These are phyloP conservation scores for Amanita muscaria DNA, from an alignment of 768 basidiomycete species.

Conservation along the genomic window DNA sequence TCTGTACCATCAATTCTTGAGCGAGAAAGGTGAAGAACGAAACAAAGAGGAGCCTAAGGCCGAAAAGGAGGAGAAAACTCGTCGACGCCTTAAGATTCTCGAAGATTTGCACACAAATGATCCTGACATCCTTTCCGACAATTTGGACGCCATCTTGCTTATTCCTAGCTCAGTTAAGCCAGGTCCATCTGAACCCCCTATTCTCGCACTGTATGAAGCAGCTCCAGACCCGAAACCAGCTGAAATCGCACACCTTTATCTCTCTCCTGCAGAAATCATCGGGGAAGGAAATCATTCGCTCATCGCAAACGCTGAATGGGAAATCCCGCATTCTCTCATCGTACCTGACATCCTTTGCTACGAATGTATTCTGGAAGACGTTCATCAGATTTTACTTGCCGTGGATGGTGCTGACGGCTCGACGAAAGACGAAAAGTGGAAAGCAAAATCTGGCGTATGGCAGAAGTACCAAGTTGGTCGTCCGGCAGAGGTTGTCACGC, in stretches of 20 bases:
- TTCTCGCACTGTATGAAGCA: constrained; percentile 23
- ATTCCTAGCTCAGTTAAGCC: neutral
- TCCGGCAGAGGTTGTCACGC: neutral
- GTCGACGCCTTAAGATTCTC: neutral
- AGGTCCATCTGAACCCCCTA: constrained; percentile 15
- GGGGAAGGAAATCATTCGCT: constrained; percentile 46
- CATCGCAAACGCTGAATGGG: constrained; percentile 43
- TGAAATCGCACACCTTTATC: constrained; percentile 40
- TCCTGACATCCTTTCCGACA: neutral
- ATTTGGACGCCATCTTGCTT: constrained; percentile 11
- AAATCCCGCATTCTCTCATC: constrained; percentile 37
- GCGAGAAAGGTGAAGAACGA: neutral
- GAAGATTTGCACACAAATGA: constrained; percentile 4
- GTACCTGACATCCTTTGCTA: constrained; percentile 27
- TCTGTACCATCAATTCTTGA: constrained; percentile 21
- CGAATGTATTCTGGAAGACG: constrained; percentile 27
- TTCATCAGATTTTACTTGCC: constrained; percentile 15
- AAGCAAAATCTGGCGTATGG: constrained; percentile 9
- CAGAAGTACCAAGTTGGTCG: neutral
- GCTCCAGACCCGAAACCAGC: constrained; percentile 15
- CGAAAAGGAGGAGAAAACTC: neutral
- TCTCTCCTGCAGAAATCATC: constrained; percentile 26
- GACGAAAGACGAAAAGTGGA: constrained; percentile 20
- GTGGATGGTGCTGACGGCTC: no score
- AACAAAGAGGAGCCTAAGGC: neutral